These are phyloP conservation scores for Teunomyces barrocoloradensis DNA, from an alignment of 805 yeast species.

Conservation along the genomic window DNA sequence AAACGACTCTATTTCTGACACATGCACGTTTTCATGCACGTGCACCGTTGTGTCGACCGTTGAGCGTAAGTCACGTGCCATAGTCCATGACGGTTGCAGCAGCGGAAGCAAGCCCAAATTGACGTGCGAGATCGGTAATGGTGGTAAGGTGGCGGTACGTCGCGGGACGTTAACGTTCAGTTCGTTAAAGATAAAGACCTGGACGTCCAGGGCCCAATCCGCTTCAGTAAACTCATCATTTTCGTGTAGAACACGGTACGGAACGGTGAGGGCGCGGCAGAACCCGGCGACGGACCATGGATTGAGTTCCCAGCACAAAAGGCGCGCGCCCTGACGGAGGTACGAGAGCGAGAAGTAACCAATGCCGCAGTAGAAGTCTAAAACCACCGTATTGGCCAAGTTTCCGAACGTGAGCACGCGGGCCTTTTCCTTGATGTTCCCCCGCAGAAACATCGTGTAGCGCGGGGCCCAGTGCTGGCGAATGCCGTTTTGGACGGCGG, in stretches of 20 bases:
- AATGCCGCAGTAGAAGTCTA: slow-evolving; percentile 80
- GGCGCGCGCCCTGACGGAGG: slow-evolving; percentile 49
- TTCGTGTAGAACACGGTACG: slow-evolving; percentile 26
- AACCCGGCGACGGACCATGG: slow-evolving; percentile 83
- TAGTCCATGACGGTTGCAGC: slow-evolving; percentile 60
- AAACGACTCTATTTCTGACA: slow-evolving; percentile 37
- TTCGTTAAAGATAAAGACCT: slow-evolving; percentile 58
- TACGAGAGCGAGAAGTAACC: slow-evolving; percentile 81
- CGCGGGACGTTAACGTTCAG: slow-evolving; percentile 51
- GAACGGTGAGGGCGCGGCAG: slow-evolving; percentile 53
- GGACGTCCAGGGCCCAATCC: slow-evolving; percentile 14
- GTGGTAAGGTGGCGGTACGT: slow-evolving; percentile 31
- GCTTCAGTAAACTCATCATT: slow-evolving; percentile 28
- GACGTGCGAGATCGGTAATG: slow-evolving; percentile 50
- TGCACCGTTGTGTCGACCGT: slow-evolving; percentile 38
- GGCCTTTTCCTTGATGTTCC: slow-evolving; percentile 78
- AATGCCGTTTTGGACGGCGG: slow-evolving; percentile 67
- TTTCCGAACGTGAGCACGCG: slow-evolving; percentile 49
- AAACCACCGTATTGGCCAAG: slow-evolving; percentile 42
- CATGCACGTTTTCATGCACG: slow-evolving; percentile 72
- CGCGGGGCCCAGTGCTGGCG: slow-evolving; percentile 81
- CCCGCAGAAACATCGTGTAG: slow-evolving; percentile 85
- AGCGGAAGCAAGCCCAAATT: slow-evolving; percentile 80
- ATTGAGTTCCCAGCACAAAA: slow-evolving; percentile 80
- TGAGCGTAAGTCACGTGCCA: slow-evolving; percentile 30